Base-by-base conservation (phyloP, 495 filamentous ascomycete species). In the Cudoniella acicularis region DNA sequence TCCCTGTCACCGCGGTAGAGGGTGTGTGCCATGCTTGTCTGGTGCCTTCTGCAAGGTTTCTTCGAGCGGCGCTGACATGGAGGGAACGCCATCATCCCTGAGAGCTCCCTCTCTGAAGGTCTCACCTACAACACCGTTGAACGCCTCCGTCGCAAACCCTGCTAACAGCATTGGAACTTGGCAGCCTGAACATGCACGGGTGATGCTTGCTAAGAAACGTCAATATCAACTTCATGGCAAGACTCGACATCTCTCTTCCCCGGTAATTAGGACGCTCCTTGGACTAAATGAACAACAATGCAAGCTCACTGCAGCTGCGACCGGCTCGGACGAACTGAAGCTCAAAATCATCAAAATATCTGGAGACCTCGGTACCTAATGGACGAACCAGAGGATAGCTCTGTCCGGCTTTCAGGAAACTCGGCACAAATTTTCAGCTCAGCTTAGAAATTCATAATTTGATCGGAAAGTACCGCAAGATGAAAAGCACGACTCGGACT, bases 11-110 rank as follows among this genome's bases (percentile, higher is more conserved):
- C 16, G 36, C 17, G 16, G 53, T 22, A 17, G 22, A 20, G 40
- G 48, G 60, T 24, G 40, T 48, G 48, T 62, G 43, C 60, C 50
- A 58, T 55, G 55, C 51, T 22, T 21, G 51, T 23, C 24, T 46
- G 22, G 45, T 26, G 11, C 20, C 40, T 40, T 54, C 30, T 49
- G 49, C 49, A 54, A 51, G 54, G 54, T 54, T 47, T 36, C 10
- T 46, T 21, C 26, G 51, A 63, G 54, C 54, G 49, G 54, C 51
- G 23, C 49, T 22, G 25, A 45, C 30, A 22, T 52, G 24, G 56
- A 56, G 36, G 36, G 3, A 30, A 54, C 61, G 61, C 61, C 50
- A 63, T 63, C 56, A 63, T 52, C 61, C 61, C 55, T 57, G 54
- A 54, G 24, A 52, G n/a, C 6, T 16, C 48, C 48, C 22, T 26